phyloP scores from a whole-genome alignment of 2,329 filamentous ascomycete genomes.

The Aspergillus alliaceus region DNA sequence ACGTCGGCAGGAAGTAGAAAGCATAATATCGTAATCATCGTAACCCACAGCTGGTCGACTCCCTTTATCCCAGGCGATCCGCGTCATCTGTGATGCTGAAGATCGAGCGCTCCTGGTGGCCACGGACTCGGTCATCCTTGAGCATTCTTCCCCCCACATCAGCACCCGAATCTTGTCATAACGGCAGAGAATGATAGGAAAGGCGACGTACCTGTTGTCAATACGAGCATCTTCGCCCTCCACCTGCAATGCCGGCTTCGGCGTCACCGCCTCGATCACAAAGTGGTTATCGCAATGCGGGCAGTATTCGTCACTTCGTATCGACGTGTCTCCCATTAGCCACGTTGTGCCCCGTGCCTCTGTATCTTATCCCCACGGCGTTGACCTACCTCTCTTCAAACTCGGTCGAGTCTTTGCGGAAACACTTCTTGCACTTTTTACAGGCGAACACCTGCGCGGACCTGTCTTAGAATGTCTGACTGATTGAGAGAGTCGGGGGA shows the following conservation, averaged over 20 bases:
- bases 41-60: conserved; percentile 14
- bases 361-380: neutral
- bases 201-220: conserved; percentile 61
- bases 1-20: conserved; percentile 14
- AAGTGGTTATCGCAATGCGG: conserved; percentile 99
- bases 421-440: conserved; percentile 99
- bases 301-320: conserved; percentile 84
- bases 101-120: conserved; percentile 61
- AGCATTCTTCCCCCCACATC: conserved; percentile 64
- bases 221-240: conserved; percentile 88
- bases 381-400: conserved; percentile 73
- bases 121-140: conserved; percentile 77
- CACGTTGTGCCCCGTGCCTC: neutral
- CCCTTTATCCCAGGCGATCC: conserved; percentile 70
- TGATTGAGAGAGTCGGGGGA: neutral
- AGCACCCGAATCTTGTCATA: conserved; percentile 6
- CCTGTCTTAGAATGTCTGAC: conserved; percentile 12
- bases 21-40: conserved; percentile 33
- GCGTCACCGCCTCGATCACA: conserved; percentile 82
- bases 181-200: neutral
- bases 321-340: neutral
- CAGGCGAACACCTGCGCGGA: conserved; percentile 72
- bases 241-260: conserved; percentile 78
- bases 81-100: conserved; percentile 76
- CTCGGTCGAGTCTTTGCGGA: conserved; percentile 87